Evolutionary conservation across 2,329 filamentous ascomycete species (phyloP), one percentile per base, ranked within the genome.

Genomic region (Phyllosticta citribraziliensis): DNA sequence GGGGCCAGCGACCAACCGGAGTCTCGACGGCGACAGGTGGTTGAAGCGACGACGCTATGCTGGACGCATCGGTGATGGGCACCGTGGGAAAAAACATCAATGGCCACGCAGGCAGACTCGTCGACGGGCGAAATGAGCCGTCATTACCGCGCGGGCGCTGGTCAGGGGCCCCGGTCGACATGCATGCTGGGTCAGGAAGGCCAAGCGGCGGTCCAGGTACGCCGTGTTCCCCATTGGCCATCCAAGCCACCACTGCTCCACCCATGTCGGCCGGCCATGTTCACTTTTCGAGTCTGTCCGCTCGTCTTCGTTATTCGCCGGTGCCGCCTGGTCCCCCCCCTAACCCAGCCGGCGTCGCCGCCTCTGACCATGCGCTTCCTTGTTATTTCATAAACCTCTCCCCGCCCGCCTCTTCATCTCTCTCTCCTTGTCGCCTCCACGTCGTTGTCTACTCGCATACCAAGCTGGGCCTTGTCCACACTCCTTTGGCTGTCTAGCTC

Each of bases 401-500:
- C 67, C 70, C 72, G 71, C 70, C 58, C 66, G 62, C 62, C 65
- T 63, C 66, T 60, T 67, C 63, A 59, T 55, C 65, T 63, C 65
- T 63, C 62, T 63, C 62, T 63, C 69, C 67, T 22, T 56, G 27
- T 25, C 60, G 60, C 58, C 59, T 57, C 50, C 30, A 19, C 59
- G 51, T 57, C 55, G 55, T 52, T 57, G 59, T 62, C 55, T 54
- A 52, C 51, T 57, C 50, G 69, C 67, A 69, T 69, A n/a, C 67
- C 69, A 70, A 72, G 69, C 70, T 71, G 70, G 72, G 72, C 68
- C 72, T 69, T 66, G 67, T 68, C 66, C 65, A 68, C 68, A 64
- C 67, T 71, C 72, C 61, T 72, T 66, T 71, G 66, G 71, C 70
- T 72, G 71, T 69, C 70, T 68, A 72, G 67, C 72, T 74, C 72